Base-by-base conservation (phyloP, 495 filamentous ascomycete genomes). In the Achaetomiella virescens region DNA sequence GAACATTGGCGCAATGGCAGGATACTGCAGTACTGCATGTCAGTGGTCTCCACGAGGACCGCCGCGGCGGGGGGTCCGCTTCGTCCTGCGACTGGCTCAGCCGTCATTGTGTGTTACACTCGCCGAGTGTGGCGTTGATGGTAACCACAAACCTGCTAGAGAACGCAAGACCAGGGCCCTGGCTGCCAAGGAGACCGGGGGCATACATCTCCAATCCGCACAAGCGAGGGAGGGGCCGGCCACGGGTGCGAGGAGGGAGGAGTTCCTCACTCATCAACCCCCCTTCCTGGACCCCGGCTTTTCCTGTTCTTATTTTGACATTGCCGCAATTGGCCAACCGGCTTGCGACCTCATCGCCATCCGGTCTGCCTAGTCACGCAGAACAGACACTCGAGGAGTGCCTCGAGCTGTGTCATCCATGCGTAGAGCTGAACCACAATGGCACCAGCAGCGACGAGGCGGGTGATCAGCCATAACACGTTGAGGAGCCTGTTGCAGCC, bases 91-190 rank as follows among this genome's bases (percentile, higher is more conserved):
- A 48, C 50, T 51, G 51, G 55, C 36, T 25, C 45, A 11, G 24
- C 5, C 27, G 35, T 11, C 22, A 25, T 45, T 22, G 42, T 41
- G 55, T 50, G 36, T 27, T 38, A 42, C 37, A 55, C 40, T 61
- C 57, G 43, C 55, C 56, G 47, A 65, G 57, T 55, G 62, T 62
- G 62, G 62, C 60, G 60, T 62, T 47, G 62, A 46, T 31, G 35
- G 24, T n/a, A 14, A 56, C 48, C 41, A 31, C n/a, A 45, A 57
- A 52, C 56, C 52, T 62, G 59, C 54, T n/a, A 60, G 41, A 55
- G 54, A 52, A 50, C 48, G 49, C 43, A 51, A 51, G 52, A 60
- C 48, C 45, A 25, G 37, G 40, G 43, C 9, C 38, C 33, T 15
- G 53, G 55, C 24, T 42, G 59, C 59, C 59, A 61, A 61, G 59